These are phyloP conservation scores for Dinochytrium kinnereticum DNA, from an alignment of 371 early-diverging fungal species.

Conservation along the genomic window DNA sequence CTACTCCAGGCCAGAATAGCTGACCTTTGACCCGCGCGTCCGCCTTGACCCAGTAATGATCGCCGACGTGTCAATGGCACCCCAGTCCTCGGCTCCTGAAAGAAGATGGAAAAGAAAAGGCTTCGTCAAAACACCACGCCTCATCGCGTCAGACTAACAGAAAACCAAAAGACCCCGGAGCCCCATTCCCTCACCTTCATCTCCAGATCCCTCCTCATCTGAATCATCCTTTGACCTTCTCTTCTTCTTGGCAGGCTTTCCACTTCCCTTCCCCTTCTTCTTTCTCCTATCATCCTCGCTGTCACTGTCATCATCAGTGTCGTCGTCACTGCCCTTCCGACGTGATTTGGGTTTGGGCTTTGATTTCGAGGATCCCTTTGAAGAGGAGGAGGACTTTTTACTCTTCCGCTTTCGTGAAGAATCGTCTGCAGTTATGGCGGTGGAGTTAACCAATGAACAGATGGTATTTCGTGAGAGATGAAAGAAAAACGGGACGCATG, in stretches of 20 bases:
- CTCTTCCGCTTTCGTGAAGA: not conserved
- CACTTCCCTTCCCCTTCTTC: constrained; percentile 10
- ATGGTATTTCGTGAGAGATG: no score
- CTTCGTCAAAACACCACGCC: not conserved
- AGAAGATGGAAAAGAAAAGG: not conserved
- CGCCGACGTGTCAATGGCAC: constrained; percentile 63
- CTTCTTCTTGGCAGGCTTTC: constrained; percentile 12
- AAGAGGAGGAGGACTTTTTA: not conserved
- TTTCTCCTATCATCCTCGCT: not conserved
- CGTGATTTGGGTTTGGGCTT: not conserved
- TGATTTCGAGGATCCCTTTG: not conserved
- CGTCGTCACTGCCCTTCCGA: constrained; percentile 30
- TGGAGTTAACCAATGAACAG: no score
- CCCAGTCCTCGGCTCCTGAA: constrained; percentile 53
- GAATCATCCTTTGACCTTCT: constrained; percentile 23
- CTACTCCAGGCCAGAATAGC: constrained; percentile 26
- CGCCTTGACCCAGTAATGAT: constrained; percentile 71
- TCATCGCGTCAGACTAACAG: no score
- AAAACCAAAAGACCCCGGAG: not conserved
- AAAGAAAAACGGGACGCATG: no score
- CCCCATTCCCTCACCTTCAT: not conserved
- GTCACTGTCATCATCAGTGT: constrained; percentile 23
- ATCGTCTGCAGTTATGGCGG: constrained; percentile 4
- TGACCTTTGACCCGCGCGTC: constrained; percentile 74
- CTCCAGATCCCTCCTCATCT: constrained; percentile 22